These are phyloP conservation scores for Blastomyces parvus DNA, from an alignment of 2,329 filamentous ascomycete species.

Conservation along the genomic window DNA sequence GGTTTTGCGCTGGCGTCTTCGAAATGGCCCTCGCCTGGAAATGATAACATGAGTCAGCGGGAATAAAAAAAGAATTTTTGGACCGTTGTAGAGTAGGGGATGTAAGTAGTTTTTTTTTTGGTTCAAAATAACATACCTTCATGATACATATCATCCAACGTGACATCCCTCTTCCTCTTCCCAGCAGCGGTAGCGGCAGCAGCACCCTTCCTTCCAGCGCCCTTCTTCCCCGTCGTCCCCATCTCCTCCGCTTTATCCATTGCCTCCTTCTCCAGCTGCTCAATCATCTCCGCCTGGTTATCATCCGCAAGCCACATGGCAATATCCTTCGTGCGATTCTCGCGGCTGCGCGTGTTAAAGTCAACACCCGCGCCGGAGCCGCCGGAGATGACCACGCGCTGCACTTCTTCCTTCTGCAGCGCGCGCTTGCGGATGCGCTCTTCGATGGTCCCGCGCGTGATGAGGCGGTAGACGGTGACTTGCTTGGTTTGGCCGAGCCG, in stretches of 20 bases:
- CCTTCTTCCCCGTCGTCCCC: conserved; percentile 41
- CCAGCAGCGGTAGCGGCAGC: conserved; percentile 49
- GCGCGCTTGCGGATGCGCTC: conserved; percentile 96
- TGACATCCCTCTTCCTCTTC: conserved; percentile 53
- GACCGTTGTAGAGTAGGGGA: too few species aligned
- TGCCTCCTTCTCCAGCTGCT: conserved; percentile 81
- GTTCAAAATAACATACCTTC: conserved; percentile 65
- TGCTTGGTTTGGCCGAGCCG: conserved; percentile 91
- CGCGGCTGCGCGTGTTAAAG: conserved; percentile 84
- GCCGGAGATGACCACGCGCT: conserved; percentile 90
- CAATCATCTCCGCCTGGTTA: conserved; percentile 88
- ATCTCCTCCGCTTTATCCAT: conserved; percentile 51
- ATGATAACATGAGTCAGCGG: conserved; percentile 18
- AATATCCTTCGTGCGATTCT: conserved; percentile 95
- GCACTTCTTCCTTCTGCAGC: conserved; percentile 96
- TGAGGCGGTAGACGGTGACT: conserved; percentile 94
- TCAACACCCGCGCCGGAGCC: conserved; percentile 76
- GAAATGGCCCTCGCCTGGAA: conserved; percentile 85
- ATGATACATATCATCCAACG: conserved; percentile 95
- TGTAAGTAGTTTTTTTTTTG: not conserved
- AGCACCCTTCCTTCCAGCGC: not conserved
- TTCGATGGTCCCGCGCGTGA: conserved; percentile 93
- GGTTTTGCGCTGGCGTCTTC: conserved; percentile 74
- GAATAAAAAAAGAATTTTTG: not conserved
- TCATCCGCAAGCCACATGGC: conserved; percentile 98